Base-by-base conservation (phyloP, 1,284 basidiomycete species). In the Pseudozyma sp. region DNA sequence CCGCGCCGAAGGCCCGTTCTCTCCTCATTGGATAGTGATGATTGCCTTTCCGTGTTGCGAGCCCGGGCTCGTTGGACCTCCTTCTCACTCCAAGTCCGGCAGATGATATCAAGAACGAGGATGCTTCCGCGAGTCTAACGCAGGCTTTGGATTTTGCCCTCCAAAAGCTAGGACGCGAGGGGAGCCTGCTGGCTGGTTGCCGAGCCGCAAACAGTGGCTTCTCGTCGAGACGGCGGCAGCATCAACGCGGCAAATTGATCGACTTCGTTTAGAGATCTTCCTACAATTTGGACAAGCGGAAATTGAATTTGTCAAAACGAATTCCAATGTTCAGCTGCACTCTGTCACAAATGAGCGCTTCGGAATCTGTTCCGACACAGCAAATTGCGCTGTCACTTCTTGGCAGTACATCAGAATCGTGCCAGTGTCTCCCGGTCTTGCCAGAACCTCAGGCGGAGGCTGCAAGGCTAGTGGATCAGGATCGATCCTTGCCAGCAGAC, bases 281-380 rank as follows among this genome's bases (percentile, higher is more conserved):
- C 24, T 24, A 24, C 24, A 4, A 10, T 47, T 60, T 63, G 60
- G 48, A 63, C 60, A 55, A n/a, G 40, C 53, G 48, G 60, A 51
- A 50, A 47, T 29, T 48, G 40, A 55, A 50, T 16, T 8, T 42
- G 40, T 7, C 7, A 33, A 5, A 37, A n/a, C 33, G 24, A 44
- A 19, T 43, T 13, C 16, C 13, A 42, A 1, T 46, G 40, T 51
- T 31, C 14, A 29, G 40, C 40, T 24, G 31, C 40, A 9, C 49
- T 39, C 49, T 39, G 49, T 30, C 40, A 42, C 40, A 42, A 13
- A 16, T 42, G 11, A 7, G 7, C n/a, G 9, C 34, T 33, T 53
- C 40, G 50, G 50, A 33, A 52, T 16, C 8, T 9, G 19, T 42
- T 43, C 50, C 50, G 40, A 43, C 11, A 30, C 39, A 19, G 24